phyloP scores from a whole-genome alignment of 371 early-diverging fungal species.

The Dinochytrium kinnereticum region DNA sequence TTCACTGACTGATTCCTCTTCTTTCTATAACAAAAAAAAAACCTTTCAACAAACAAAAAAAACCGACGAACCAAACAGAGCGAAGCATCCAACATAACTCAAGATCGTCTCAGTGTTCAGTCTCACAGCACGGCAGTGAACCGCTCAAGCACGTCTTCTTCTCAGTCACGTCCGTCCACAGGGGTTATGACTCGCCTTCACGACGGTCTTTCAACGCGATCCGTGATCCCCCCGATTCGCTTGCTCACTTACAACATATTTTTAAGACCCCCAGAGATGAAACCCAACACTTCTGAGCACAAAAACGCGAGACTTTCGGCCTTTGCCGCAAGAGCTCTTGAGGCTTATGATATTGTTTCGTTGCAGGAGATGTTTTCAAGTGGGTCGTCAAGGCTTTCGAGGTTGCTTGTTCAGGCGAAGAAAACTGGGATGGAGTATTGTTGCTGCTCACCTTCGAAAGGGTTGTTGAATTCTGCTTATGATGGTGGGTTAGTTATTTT shows the following conservation, averaged over 20 bases:
- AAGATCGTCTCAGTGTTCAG: constrained; percentile 16
- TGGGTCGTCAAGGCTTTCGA: constrained; percentile 63
- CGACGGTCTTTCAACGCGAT: too few relatives aligned
- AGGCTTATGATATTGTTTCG: constrained; percentile 75
- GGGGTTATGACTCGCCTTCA: background rate
- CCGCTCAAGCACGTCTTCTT: constrained; percentile 15
- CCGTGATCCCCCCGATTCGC: constrained; percentile 53
- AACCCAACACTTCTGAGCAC: constrained; percentile 69
- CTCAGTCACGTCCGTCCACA: background rate
- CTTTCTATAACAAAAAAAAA: too few relatives aligned
- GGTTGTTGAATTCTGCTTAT: constrained; percentile 64
- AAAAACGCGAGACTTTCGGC: constrained; percentile 74
- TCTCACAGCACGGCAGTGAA: constrained; percentile 18
- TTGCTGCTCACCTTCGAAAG: constrained; percentile 61
- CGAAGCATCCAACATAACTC: background rate
- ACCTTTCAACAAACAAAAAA: too few relatives aligned
- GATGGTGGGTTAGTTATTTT: constrained; percentile 84
- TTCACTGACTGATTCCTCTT: too few relatives aligned
- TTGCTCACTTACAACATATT: constrained; percentile 82
- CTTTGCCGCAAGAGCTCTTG: constrained; percentile 66
- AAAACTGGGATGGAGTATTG: constrained; percentile 68
- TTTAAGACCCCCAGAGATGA: constrained; percentile 83
- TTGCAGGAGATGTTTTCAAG: constrained; percentile 86
- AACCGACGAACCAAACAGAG: background rate
- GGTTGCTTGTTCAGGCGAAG: constrained; percentile 65